phyloP scores from a whole-genome alignment of 805 yeast genomes.

The Wickerhamomyces queroliae region DNA sequence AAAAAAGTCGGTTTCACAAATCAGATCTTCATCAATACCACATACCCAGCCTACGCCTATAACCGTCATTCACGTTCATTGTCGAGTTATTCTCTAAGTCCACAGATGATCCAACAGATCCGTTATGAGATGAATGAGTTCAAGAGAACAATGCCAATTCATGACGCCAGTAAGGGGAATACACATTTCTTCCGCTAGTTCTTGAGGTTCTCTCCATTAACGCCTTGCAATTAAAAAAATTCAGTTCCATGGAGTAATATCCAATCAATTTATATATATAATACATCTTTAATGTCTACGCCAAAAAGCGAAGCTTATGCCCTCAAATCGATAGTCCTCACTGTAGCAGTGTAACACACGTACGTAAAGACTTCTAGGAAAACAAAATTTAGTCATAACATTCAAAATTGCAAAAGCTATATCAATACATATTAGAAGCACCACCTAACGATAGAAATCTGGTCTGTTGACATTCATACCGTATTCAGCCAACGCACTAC shows the following conservation, averaged over 20 bases:
- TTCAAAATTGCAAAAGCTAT: background rate
- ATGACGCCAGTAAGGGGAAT: conserved; percentile 49
- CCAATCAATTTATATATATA: too few species aligned
- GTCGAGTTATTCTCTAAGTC: conserved; percentile 38
- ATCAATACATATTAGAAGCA: background rate
- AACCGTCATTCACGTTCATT: conserved; percentile 45
- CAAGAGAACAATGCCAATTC: conserved; percentile 68
- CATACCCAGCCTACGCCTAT: conserved; percentile 46
- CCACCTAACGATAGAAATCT: conserved; percentile 74
- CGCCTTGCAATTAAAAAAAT: background rate
- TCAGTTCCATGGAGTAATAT: too few species aligned
- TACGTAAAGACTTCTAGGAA: too few species aligned
- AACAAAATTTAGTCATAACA: too few species aligned
- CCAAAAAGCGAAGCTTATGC: too few species aligned
- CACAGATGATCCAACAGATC: conserved; percentile 45
- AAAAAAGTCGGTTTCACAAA: conserved; percentile 40
- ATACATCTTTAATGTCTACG: too few species aligned
- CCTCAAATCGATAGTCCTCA: too few species aligned
- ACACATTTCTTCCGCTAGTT: conserved; percentile 56
- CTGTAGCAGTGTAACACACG: too few species aligned
- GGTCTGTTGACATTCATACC: conserved; percentile 89
- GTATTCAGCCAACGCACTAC: conserved; percentile 89
- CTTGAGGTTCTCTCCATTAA: background rate
- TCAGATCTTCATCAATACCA: conserved; percentile 42
- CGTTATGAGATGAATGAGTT: conserved; percentile 60